phyloP scores from a whole-genome alignment of 495 filamentous ascomycete species.

The Aspergillus olivimuriae region DNA sequence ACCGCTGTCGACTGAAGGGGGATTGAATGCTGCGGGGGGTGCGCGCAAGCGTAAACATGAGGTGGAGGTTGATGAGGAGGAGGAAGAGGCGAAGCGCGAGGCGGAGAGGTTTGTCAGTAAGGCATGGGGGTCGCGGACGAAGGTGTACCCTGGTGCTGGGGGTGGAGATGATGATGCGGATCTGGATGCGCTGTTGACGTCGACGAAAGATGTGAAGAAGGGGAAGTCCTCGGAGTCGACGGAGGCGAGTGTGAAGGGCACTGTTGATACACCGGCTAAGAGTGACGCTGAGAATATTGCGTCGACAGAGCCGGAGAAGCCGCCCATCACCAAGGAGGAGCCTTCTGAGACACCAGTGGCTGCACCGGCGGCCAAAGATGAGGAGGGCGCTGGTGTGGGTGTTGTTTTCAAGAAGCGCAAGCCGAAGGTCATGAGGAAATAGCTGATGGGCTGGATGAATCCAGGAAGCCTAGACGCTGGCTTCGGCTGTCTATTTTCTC shows the following conservation, averaged over 20 bases:
- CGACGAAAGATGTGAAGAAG: constrained; percentile 44
- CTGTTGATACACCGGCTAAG: neutral
- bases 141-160: constrained; percentile 50
- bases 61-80: constrained; percentile 44
- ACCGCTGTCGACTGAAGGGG: constrained; percentile 40
- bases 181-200: constrained; percentile 61
- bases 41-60: constrained; percentile 64
- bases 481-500: neutral
- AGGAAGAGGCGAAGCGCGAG: constrained; percentile 57
- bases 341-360: too few relatives aligned
- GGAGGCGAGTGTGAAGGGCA: neutral
- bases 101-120: constrained; percentile 56
- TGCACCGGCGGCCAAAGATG: constrained; percentile 12
- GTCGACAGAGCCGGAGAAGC: constrained; percentile 14
- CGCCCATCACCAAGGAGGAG: constrained; percentile 31
- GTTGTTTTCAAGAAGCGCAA: constrained; percentile 92
- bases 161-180: constrained; percentile 44
- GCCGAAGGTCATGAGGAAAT: constrained; percentile 58
- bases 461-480: too few relatives aligned
- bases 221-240: constrained; percentile 19
- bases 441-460: neutral
- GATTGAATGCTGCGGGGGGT: constrained; percentile 36
- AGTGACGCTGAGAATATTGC: constrained; percentile 6
- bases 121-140: constrained; percentile 70
- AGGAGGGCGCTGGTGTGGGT: constrained; percentile 24